Base-by-base conservation (phyloP, 345 rosid genomes). In the Eucalyptus sp. region DNA sequence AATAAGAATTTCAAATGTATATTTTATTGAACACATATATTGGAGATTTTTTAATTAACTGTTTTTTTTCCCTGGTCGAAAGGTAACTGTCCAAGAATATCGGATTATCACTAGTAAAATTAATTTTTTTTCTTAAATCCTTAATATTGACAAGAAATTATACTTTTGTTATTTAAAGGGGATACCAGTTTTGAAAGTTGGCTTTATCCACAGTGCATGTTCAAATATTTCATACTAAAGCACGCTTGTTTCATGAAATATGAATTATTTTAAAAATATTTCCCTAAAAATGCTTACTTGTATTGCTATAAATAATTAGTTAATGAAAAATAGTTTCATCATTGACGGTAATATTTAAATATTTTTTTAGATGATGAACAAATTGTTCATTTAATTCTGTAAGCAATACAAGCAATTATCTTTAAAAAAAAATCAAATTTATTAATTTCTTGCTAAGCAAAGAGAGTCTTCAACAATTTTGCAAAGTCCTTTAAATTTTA, bases 251-350 rank as follows among this genome's bases (percentile, higher is more conserved):
- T 56, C 29, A 24, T 0, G 3, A 22, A 56, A 56, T 22, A 24
- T 22, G 13, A 22, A 56, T 56, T 22, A 22, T 56, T 56, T 56
- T 4, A 0, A 56, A 56, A 56, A 56, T 56, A 10, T 22, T 56
- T 56, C 1, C 13, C 13, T 4, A 56, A 10, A 56, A 56, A 56
- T 4, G 0, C 1, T 56, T 24, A 4, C 3, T 56, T 24, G 27
- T 52, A 52, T 18, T 18, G 58, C 25, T 52, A 52, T 1, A 2
- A 56, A 56, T 56, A 1, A 56, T 56, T 56, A 56, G 6, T 56
- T 2, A 2, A 1, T 56, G 1, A 52, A 56, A 56, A 24, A 2
- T 0, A 8, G 9, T 56, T 24, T 8, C 3, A 56, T 56, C 0
- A 56, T 56, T 10, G 6, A 56, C 0, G 0, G 1, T 24, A 56